Evolutionary conservation across 148 eudicot species (phyloP).

Genomic region (Linanthus parryae): DNA sequence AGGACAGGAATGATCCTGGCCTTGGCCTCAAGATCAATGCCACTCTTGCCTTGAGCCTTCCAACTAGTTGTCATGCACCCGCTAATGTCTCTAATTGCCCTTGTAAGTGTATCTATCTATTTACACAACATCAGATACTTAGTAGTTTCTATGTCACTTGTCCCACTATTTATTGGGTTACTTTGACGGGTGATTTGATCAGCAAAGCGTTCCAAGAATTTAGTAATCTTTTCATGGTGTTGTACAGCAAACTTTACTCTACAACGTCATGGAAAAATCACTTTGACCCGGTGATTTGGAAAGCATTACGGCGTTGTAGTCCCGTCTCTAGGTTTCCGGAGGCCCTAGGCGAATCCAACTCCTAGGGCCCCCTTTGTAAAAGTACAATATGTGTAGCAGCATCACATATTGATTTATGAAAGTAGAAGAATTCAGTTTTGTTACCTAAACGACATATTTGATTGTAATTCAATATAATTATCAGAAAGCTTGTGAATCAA

Average conservation of each 20-base stretch:
- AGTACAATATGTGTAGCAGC: too few species aligned
- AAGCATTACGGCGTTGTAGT: too few species aligned
- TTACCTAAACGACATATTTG: too few species aligned
- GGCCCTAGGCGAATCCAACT: too few species aligned
- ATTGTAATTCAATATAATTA: too few species aligned
- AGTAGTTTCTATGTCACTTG: neutral
- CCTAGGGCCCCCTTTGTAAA: too few species aligned
- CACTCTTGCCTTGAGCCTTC: constrained; percentile 64
- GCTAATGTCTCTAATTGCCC: constrained; percentile 44
- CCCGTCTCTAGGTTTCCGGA: too few species aligned
- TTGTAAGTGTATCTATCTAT: constrained; percentile 24
- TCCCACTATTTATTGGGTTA: neutral
- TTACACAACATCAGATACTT: neutral
- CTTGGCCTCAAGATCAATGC: constrained; percentile 72
- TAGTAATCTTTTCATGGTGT: neutral
- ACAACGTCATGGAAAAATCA: neutral
- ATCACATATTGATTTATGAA: too few species aligned
- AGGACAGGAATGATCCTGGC: constrained; percentile 65
- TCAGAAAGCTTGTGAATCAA: too few species aligned
- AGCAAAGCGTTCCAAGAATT: neutral
- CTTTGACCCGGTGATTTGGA: neutral
- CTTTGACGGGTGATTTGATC: neutral
- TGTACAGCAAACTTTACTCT: neutral
- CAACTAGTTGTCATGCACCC: constrained; percentile 44
- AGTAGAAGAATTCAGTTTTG: too few species aligned